Evolutionary conservation across 208 protist genomes (phyloP).

Genomic region (Trypanosoma boissoni): DNA sequence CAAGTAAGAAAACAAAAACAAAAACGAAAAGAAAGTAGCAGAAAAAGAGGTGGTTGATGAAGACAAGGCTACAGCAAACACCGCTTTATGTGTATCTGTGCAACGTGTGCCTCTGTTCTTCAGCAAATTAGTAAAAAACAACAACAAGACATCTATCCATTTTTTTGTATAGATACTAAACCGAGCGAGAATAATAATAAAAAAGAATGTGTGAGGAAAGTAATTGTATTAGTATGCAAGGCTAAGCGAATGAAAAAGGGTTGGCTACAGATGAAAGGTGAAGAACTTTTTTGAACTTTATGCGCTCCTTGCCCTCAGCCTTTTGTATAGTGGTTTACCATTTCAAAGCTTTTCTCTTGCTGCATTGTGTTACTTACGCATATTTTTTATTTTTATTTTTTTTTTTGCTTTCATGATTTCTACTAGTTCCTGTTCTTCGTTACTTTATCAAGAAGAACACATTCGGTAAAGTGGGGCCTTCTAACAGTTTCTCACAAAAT

Average conservation of each 20-base stretch:
- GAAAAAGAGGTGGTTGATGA: background rate
- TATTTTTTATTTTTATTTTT: background rate
- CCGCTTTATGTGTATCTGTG: no score
- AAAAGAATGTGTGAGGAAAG: no score
- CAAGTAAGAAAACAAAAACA: background rate
- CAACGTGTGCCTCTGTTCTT: no score
- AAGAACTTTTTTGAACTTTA: background rate
- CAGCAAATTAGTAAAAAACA: no score
- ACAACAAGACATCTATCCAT: no score
- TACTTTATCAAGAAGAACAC: background rate
- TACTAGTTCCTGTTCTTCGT: background rate
- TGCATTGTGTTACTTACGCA: background rate
- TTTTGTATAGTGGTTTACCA: no score
- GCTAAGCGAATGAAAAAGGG: no score
- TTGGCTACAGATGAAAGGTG: conserved; percentile 1
- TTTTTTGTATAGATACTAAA: no score
- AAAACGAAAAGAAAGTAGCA: background rate
- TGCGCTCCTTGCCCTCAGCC: background rate
- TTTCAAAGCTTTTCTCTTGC: background rate
- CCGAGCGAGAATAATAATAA: no score
- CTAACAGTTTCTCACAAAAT: no score
- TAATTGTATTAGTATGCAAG: no score
- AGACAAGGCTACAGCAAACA: no score
- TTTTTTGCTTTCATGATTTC: background rate
- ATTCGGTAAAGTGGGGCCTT: background rate